phyloP scores from a whole-genome alignment of 31 red algal species.

The Endocladia muricata region DNA sequence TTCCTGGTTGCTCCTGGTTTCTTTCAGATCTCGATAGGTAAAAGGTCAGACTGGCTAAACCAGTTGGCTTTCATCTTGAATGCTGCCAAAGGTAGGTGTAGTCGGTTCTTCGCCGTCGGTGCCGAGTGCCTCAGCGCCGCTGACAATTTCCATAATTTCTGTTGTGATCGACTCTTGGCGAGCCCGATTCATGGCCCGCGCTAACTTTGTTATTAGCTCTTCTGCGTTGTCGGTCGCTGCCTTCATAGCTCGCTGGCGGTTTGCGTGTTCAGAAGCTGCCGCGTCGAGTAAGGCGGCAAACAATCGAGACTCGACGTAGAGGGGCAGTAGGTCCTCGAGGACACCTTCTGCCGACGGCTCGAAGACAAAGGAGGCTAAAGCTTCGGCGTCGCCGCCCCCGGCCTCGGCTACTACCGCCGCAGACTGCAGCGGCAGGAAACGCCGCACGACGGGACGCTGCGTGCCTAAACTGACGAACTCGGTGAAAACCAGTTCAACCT shows the following conservation, averaged over 20 bases:
- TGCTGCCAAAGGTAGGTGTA: too few species aligned
- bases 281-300: conserved; percentile 58
- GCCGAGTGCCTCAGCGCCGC: conserved; percentile 43
- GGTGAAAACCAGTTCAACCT: background rate
- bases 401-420: background rate
- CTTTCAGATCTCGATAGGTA: background rate
- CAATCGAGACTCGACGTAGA: conserved; percentile 48
- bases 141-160: conserved; percentile 77
- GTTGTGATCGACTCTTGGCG: conserved; percentile 68
- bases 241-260: conserved; percentile 82
- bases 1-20: background rate
- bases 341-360: conserved; percentile 28
- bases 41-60: too few species aligned
- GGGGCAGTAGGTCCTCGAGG: conserved; percentile 60
- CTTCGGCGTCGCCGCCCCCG: background rate
- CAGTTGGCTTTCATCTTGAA: too few species aligned
- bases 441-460: background rate
- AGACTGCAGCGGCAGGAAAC: background rate
- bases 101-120: too few species aligned
- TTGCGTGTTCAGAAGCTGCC: conserved; percentile 63
- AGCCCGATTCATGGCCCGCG: conserved; percentile 61
- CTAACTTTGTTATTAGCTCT: conserved; percentile 60
- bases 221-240: conserved; percentile 57
- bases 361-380: background rate
- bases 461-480: background rate